Evolutionary conservation across 768 basidiomycete species (phyloP), one percentile per base, ranked within the genome.

Genomic region (Xerocomellus intermedius): DNA sequence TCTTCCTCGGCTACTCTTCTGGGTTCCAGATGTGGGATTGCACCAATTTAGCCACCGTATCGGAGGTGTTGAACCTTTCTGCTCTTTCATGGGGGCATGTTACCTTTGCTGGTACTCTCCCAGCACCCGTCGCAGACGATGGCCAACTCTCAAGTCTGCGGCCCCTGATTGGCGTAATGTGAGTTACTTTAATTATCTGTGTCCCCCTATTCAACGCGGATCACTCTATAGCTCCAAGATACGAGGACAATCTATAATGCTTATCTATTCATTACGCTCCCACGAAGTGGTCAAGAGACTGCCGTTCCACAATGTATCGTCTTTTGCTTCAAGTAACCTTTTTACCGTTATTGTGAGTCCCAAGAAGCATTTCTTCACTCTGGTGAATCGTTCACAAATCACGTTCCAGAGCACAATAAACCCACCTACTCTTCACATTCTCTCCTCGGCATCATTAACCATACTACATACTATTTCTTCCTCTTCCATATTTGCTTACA

Each of bases 1-100:
- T 86, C 12, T 65, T 86, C 48, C 70, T 86, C 16, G 83, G 77
- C 5, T 86, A 86, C 64, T 56, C 64, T 32, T 69, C 72, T 14
- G 79, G 81, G 6, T 61, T 87, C 38, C 81, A 85, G 63, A 73
- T 85, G 19, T 87, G 85, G 84, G 84, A 86, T 59, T 82, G 81
- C 60, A 75, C 79, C 13, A 74, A 80, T 55, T 66, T 87, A 9
- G 79, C 71, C 51, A 60, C 77, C 1, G 75, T 83, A 7, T 66
- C 69, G 2, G 85, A 87, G 60, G 21, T 86, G 4, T 66, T 88
- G 54, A 82, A 86, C 55, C 54, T 87, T 33, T 60, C 72, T 9
- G 72, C 63, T 51, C 38, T 68, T 28, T 62, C 66, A 12, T 77
- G 71, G 75, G 73, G 72, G 8, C 56, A 60, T 37, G 57, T 72